Base-by-base conservation (phyloP, 768 basidiomycete genomes). In the Russula sp. region DNA sequence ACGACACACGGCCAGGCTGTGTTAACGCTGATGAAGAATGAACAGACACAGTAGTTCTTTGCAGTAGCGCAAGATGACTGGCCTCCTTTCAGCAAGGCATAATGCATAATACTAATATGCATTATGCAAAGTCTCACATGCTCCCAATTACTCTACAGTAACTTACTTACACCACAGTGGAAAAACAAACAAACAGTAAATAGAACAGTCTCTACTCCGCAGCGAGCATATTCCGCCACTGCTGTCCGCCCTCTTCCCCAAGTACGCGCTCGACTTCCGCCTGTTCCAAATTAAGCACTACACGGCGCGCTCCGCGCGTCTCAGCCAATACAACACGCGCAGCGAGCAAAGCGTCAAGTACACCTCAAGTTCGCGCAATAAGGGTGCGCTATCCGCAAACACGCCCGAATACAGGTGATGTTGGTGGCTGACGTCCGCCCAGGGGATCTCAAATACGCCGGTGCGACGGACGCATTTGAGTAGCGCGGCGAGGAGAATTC, bases 381-480 rank as follows among this genome's bases (percentile, higher is more conserved):
- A 84, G 7, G 90, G 88, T 22, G 78, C 80, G 18, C 80, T 78
- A 36, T 81, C 79, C 10, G 82, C 77, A 16, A 97, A 82, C 2
- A 85, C 77, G 65, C 83, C 81, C 56, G 85, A 80, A 66, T 93
- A 89, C 7, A 83, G 80, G 32, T 85, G 72, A 71, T 94, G 91
- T 72, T 96, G 93, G 59, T 86, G 79, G 63, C 85, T 81, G 46
- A 95, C 89, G 67, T 92, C 88, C 30, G 82, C 81, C 90, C 90
- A 94, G 69, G 84, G 84, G 54, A 97, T 87, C 76, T 94, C 92
- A 57, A 92, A 88, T 0, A 98, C 82, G 28, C 94, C 94, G 66
- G 90, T 87, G 51, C 89, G 80, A 73, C 87, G 86, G 50, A 92
- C 81, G 71, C 92, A 93, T 70, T 89, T 88, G 28, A 95, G 76